A percentile compares a stretch with the other conserved stretches of the same genome.
phyloP scores from a whole-genome alignment of 2,329 filamentous ascomycete genomes.

The Fusarium siculi region DNA sequence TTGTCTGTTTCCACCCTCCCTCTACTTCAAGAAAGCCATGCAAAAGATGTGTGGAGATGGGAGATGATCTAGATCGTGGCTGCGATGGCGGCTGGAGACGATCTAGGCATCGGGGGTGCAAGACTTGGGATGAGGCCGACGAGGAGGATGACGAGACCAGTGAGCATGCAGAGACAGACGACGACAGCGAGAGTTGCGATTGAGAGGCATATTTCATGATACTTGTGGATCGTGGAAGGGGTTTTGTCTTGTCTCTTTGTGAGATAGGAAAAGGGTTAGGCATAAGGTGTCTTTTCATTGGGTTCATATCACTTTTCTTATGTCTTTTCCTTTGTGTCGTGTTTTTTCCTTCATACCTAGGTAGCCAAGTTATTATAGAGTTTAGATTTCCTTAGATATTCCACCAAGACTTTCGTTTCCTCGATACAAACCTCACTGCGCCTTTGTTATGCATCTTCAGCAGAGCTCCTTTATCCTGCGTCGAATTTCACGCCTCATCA shows the following conservation, averaged over 20 bases:
- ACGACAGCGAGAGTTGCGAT: not conserved
- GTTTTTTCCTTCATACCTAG: not conserved
- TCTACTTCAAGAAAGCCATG: not conserved
- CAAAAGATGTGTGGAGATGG: not conserved
- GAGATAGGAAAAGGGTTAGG: not conserved
- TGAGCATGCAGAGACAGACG: not conserved
- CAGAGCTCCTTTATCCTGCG: not conserved
- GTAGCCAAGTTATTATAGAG: not conserved
- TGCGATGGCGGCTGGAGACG: not conserved
- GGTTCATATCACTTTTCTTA: not conserved
- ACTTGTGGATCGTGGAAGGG: not conserved
- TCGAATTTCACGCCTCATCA: conserved; percentile 50
- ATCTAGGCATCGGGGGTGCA: not conserved
- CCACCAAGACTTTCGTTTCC: not conserved
- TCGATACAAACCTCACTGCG: not conserved
- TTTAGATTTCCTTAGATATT: not conserved
- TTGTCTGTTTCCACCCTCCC: not conserved
- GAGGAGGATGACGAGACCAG: not conserved
- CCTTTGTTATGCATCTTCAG: too few species aligned
- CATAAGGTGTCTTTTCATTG: not conserved
- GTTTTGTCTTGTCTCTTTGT: not conserved
- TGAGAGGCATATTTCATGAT: not conserved
- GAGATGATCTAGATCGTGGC: not conserved
- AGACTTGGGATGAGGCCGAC: not conserved
- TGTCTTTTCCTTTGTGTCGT: not conserved